A percentile compares a stretch with the other conserved stretches of the same genome.
phyloP scores from a whole-genome alignment of 2,329 filamentous ascomycete genomes.

The Aspergillus versicolor region DNA sequence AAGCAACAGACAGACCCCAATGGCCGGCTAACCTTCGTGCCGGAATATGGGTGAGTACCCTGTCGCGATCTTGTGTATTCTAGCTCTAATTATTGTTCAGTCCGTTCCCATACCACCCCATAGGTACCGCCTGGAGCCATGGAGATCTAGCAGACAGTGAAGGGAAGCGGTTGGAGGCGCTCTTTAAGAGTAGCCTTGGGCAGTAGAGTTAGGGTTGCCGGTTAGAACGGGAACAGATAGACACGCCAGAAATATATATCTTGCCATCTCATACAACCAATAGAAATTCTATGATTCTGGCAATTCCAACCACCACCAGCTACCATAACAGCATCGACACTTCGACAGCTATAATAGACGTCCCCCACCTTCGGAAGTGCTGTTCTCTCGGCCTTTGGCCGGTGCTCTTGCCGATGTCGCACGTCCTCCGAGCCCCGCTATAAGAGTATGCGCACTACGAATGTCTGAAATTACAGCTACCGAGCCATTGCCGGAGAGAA shows the following conservation, averaged over 20 bases:
- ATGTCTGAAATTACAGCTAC: no score
- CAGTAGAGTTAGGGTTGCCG: not conserved
- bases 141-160: constrained; percentile 23
- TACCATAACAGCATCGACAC: no score
- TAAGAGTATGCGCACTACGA: no score
- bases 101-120: constrained; percentile 24
- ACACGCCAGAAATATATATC: not conserved
- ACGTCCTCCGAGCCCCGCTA: no score
- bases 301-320: no score
- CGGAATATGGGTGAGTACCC: constrained; percentile 13
- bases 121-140: constrained; percentile 15
- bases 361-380: no score
- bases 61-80: not conserved
- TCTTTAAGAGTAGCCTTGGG: constrained; percentile 10
- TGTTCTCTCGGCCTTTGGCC: no score
- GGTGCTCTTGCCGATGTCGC: no score
- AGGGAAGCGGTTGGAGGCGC: constrained; percentile 14
- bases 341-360: no score
- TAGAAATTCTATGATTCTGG: no score
- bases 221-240: not conserved
- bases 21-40: constrained; percentile 12
- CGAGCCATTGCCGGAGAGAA: no score
- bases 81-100: constrained; percentile 3
- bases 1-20: constrained; percentile 1
- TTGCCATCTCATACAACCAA: not conserved